These are phyloP conservation scores for Neostapfia colusana DNA, from an alignment of 176 grass and related monocot species.

Conservation along the genomic window DNA sequence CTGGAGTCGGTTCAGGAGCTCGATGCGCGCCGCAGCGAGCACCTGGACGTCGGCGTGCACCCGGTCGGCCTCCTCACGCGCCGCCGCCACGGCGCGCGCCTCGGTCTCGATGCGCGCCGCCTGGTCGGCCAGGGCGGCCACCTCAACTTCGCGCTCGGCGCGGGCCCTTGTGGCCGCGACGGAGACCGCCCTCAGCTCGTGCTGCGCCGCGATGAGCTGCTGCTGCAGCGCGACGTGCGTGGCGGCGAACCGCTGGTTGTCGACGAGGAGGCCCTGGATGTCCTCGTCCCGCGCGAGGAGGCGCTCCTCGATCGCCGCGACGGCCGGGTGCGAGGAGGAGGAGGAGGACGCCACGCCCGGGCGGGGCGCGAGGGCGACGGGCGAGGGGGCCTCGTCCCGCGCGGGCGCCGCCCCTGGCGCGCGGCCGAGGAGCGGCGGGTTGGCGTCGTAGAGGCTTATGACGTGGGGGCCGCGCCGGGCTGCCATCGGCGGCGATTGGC, in stretches of 20 bases:
- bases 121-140: slow-evolving; percentile 46
- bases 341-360: not conserved
- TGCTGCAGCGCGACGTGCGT: slow-evolving; percentile 87
- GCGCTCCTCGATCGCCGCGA: slow-evolving; percentile 56
- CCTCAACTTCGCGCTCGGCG: slow-evolving; percentile 51
- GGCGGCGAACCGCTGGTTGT: slow-evolving; percentile 91
- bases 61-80: slow-evolving; percentile 53
- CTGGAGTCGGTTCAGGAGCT: slow-evolving; percentile 55
- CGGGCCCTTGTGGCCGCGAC: slow-evolving; percentile 45
- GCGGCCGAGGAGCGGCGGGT: slow-evolving; percentile 61
- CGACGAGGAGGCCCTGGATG: slow-evolving; percentile 73
- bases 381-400: slow-evolving; percentile 17
- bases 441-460: slow-evolving; percentile 46
- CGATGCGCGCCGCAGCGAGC: slow-evolving; percentile 41
- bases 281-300: slow-evolving; percentile 54
- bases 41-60: slow-evolving; percentile 62
- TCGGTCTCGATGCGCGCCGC: slow-evolving; percentile 61
- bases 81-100: slow-evolving; percentile 41
- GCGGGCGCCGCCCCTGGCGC: slow-evolving; percentile 23
- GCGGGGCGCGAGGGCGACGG: slow-evolving; percentile 5
- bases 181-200: slow-evolving; percentile 64
- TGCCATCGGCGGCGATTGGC: slow-evolving; percentile 43
- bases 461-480: slow-evolving; percentile 59
- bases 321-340: slow-evolving; percentile 23
- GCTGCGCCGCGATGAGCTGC: slow-evolving; percentile 68